Percentiles rank a stretch among this genome's conserved stretches.
phyloP scores from a whole-genome alignment of 305 asterid species.

The Ilex paraguariensis region DNA sequence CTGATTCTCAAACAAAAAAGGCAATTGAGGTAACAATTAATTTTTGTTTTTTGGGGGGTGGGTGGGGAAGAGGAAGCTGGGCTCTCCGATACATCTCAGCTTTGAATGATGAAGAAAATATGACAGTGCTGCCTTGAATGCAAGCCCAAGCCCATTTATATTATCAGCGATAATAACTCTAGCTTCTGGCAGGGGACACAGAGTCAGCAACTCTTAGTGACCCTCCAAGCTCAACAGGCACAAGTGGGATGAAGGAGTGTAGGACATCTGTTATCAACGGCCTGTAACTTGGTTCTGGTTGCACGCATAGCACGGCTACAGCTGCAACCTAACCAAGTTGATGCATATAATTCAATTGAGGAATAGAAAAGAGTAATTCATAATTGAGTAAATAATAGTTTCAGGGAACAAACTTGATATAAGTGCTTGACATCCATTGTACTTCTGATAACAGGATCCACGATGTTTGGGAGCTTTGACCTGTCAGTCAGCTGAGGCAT shows the following conservation, averaged over 20 bases:
- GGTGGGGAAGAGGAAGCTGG: background rate
- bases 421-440: conserved; percentile 81
- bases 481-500: conserved; percentile 89
- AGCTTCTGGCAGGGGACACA: conserved; percentile 23
- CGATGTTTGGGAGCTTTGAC: conserved; percentile 77
- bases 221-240: conserved; percentile 84
- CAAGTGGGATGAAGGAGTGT: conserved; percentile 93
- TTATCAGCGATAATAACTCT: conserved; percentile 3
- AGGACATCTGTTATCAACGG: conserved; percentile 87
- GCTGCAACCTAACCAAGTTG: conserved; percentile 74
- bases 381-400: too few species aligned
- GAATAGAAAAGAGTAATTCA: too few species aligned
- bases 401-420: conserved; percentile 52
- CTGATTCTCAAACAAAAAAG: conserved; percentile 9
- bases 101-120: background rate
- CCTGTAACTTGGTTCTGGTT: conserved; percentile 89
- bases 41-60: too few species aligned
- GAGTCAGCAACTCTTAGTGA: conserved; percentile 49
- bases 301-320: conserved; percentile 86
- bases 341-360: background rate
- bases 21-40: background rate
- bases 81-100: background rate
- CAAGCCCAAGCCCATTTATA: background rate
- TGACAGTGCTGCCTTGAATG: background rate
- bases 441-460: conserved; percentile 66